Base-by-base conservation (phyloP, 2,329 filamentous ascomycete genomes). In the Ceratocystis diversiconidia region DNA sequence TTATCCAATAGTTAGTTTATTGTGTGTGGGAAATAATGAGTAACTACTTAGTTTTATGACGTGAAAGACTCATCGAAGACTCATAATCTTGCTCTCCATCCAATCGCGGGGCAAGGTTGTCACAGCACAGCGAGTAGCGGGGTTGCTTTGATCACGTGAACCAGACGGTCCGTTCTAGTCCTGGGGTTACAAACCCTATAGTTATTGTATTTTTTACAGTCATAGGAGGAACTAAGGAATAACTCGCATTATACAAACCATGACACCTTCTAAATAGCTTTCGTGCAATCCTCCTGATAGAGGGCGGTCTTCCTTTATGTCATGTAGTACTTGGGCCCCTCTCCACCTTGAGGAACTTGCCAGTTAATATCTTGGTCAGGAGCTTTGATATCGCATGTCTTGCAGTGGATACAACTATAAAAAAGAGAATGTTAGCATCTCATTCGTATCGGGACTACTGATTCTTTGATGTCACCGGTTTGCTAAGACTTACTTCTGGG, bases 371-470 rank as follows among this genome's bases (percentile, higher is more conserved):
- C 94, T 78, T 99, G 94, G 69, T 87, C 84, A 6, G 94, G 94
- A 17, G 90, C 92, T 79, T 99, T 99, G 79, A 99, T 99, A 76
- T 99, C 94, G 75, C 94, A 99, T 15, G 94, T 99, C 82, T 99
- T 99, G 82, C 94, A 99, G 77, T 99, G 94, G 70, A 99, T 95
- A 75, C 94, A 99, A 77, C 92, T 96, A 62, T n/a, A 50, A 15
- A 62, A 30, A n/a, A 8, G 48, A 19, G 7, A 3, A 32, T 22
- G 64, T 59, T 70, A 69, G 55, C 50, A 68, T 22, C 48, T 41
- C 36, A 17, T 25, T 5, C 6, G 25, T 12, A 7, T 50, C 17
- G 10, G 61, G 36, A 15, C 44, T 10, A 43, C 36, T 41, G 36
- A 41, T 41, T 41, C 36, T 41, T 41, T 41, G 10, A 41, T 41